Base-by-base conservation (phyloP, 2,329 filamentous ascomycete genomes). In the Celoporthe dispersa region DNA sequence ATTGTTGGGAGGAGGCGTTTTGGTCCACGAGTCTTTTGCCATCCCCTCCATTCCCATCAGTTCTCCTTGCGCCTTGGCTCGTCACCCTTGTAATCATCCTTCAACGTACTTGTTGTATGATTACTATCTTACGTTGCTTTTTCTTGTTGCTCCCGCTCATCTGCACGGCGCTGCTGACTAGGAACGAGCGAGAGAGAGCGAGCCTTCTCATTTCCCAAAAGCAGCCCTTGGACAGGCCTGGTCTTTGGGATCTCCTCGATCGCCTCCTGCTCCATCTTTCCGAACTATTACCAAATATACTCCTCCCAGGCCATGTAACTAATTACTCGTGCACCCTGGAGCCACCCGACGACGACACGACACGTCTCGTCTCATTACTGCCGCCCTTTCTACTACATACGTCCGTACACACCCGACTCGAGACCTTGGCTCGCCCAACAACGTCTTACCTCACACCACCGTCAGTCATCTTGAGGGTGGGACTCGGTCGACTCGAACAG, bases 401-500 rank as follows among this genome's bases (percentile, higher is more conserved):
- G 48, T 33, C 67, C 67, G 67, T 66, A 62, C 59, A 59, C 51
- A 59, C 39, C 66, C 69, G 69, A 69, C 44, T 37, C 28, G 8
- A 53, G 41, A 35, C 44, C 67, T 51, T 64, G 51, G 41, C 37
- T 51, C 69, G 55, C 39, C 57, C 66, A 44, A 44, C 39, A 53
- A 39, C 60, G 48, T 60, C 53, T 62, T 48, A 67, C 28, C 64
- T 39, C 62, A 53, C 68, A 53, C 64, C 64, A 64, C 68, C 59
- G 19, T 37, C 64, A 64, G 25, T 53, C 64, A 28, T 44, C 25
- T 39, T 22, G 25, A 55, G 35, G 31, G 22, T 48, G 28, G 64
- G 48, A 70, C 59, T 68, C 51, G 48, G 35, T 51, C 57, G 51
- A 35, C 48, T n/a, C 41, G 62, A 57, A 64, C 48, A 69, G 53